Base-by-base conservation (phyloP, 225 moss, liverwort and hornwort genomes). In the Asterella californica region DNA sequence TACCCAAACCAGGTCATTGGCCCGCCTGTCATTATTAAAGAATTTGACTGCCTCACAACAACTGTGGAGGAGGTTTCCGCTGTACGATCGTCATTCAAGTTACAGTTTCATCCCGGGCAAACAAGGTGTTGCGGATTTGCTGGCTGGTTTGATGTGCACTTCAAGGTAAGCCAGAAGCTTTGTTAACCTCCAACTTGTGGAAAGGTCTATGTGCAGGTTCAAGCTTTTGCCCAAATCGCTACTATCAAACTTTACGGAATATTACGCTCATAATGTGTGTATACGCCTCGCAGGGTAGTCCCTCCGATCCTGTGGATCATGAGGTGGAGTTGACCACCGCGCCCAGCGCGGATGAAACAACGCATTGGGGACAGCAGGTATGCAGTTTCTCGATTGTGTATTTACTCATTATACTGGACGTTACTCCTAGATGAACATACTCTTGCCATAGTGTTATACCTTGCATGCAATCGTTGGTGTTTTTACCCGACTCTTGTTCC, bases 361-460 rank as follows among this genome's bases (percentile, higher is more conserved):
- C 96, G 50, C 96, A 96, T 70, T 96, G 96, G 96, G 96, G 96
- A 73, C 96, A 96, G 83, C 96, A 96, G 94, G 96, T 96, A 85
- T 30, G 27, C 27, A 2, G 7, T 15, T 12, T 29, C 74, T 27
- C 0, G 50, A 74, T 30, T n/a, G 0, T 70, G 12, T 32, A 64
- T 8, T n/a, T 32, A 21, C 9, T 21, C 1, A 32, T n/a, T 64
- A n/a, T n/a, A 42, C 42, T 42, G 7, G 42, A 42, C 42, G 3
- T 42, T 7, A 42, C 7, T 42, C 42, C 42, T 42, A 42, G 42
- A n/a, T 42, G 42, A 42, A 42, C 42, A 3, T 7, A 42, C n/a
- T n/a, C n/a, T n/a, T n/a, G n/a, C n/a, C n/a, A n/a, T n/a, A n/a
- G n/a, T n/a, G n/a, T n/a, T n/a, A n/a, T n/a, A n/a, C n/a, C n/a